phyloP scores from a whole-genome alignment of 208 protist genomes.

The Wallacemonas sp. region DNA sequence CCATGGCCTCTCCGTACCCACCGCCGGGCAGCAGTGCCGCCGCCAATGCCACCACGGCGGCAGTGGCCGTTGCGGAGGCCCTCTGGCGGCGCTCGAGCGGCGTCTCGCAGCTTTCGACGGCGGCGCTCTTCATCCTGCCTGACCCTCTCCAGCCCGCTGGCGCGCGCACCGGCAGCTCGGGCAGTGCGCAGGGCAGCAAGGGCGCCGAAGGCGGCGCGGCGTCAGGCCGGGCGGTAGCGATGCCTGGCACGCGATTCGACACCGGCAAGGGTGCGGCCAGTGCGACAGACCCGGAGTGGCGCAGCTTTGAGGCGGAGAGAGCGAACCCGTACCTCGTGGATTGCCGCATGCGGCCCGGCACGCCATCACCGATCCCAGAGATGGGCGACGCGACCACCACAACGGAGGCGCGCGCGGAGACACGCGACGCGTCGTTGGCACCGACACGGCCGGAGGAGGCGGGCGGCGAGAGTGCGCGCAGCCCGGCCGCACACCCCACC shows the following conservation, averaged over 20 bases:
- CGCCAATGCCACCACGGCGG: neutral
- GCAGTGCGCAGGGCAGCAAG: neutral
- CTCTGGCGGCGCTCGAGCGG: conserved; percentile 1
- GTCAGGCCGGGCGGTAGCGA: neutral
- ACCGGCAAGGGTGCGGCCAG: too few relatives aligned
- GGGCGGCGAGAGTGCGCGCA: too few relatives aligned
- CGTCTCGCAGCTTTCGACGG: neutral
- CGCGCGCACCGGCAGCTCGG: too few relatives aligned
- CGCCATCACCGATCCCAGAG: neutral
- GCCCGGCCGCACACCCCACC: too few relatives aligned
- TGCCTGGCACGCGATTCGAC: too few relatives aligned
- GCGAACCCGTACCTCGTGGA: conserved; percentile 24
- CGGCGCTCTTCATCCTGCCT: conserved; percentile 8
- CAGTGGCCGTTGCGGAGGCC: neutral
- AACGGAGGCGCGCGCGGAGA: too few relatives aligned
- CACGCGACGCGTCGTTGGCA: too few relatives aligned
- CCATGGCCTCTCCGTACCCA: neutral
- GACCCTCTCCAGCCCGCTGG: neutral
- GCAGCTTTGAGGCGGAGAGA: conserved; percentile 32
- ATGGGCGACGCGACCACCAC: neutral
- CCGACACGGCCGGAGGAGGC: too few relatives aligned
- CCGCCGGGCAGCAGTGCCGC: neutral
- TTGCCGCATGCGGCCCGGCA: neutral
- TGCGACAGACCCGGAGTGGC: conserved; percentile 50
- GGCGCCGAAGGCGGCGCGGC: neutral